Conservation (phyloP, 2,329 filamentous ascomycete genomes). For the Fusarium paranaense region DNA sequence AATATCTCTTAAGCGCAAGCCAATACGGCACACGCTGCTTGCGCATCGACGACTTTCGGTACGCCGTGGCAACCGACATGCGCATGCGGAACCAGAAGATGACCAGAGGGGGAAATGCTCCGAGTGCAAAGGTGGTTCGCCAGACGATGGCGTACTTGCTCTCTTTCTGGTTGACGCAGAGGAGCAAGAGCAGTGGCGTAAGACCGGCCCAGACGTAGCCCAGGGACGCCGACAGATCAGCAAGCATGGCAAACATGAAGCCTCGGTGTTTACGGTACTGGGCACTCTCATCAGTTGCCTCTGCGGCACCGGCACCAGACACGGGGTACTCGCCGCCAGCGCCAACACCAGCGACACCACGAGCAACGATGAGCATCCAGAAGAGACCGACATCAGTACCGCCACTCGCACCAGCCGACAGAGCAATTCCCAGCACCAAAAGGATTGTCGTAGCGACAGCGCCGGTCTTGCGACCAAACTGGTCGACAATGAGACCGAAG, state of each 20-base stretch:
- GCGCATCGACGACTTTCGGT: conserved; percentile 59
- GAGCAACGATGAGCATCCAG: conserved; percentile 62
- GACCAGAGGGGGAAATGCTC: conserved; percentile 60
- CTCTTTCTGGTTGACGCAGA: conserved; percentile 59
- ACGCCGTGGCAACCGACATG: conserved; percentile 63
- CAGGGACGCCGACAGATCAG: conserved; percentile 61
- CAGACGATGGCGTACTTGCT: conserved; percentile 59
- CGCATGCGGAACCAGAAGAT: conserved; percentile 66
- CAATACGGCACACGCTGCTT: conserved; percentile 59
- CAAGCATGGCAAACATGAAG: conserved; percentile 68
- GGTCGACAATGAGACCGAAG: conserved; percentile 63
- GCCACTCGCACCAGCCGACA: conserved; percentile 60
- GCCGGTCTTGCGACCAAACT: conserved; percentile 61
- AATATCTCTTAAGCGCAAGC: conserved; percentile 61
- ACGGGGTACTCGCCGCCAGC: conserved; percentile 66
- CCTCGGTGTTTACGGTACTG: conserved; percentile 60
- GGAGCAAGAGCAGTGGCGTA: conserved; percentile 62
- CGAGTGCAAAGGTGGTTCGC: conserved; percentile 63
- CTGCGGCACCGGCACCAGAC: conserved; percentile 60
- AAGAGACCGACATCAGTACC: conserved; percentile 54
- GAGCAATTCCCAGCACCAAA: conserved; percentile 58
- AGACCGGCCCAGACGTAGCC: conserved; percentile 63
- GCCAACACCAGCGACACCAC: conserved; percentile 56
- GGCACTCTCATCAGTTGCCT: conserved; percentile 64
- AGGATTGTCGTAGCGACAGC: conserved; percentile 60